Percentiles rank a stretch among this genome's conserved stretches.
Evolutionary conservation across 495 filamentous ascomycete species (phyloP).

Genomic region (Geoglossum glabrum): DNA sequence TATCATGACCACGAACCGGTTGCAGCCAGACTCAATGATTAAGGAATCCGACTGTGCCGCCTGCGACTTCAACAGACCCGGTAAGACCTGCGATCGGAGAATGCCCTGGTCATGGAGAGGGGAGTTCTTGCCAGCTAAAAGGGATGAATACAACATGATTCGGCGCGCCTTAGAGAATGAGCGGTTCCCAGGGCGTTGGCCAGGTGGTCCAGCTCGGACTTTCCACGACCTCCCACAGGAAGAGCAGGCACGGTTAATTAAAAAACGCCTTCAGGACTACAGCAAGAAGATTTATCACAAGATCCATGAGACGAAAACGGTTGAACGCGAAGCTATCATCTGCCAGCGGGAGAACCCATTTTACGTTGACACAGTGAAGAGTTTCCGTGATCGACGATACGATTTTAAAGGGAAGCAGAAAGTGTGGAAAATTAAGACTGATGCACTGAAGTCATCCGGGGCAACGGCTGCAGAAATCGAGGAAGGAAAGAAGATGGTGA

Average conservation of each 20-base stretch:
- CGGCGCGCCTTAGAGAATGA: conserved; percentile 83
- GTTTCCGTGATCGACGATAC: conserved; percentile 89
- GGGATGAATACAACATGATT: conserved; percentile 99
- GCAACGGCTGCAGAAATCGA: conserved; percentile 63
- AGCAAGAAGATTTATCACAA: conserved; percentile 99
- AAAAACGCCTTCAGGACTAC: conserved; percentile 80
- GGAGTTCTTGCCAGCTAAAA: conserved; percentile 87
- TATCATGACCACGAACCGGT: conserved; percentile 98
- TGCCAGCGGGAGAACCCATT: conserved; percentile 98
- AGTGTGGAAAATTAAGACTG: conserved; percentile 93
- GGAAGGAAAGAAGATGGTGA: conserved; percentile 93
- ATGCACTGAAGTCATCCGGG: conserved; percentile 61
- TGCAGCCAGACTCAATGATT: conserved; percentile 97
- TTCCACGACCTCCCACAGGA: conserved; percentile 69
- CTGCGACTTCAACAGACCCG: conserved; percentile 94
- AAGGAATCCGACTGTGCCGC: conserved; percentile 88
- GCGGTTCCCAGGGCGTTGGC: conserved; percentile 55
- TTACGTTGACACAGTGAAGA: conserved; percentile 88
- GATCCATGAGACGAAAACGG: conserved; percentile 86
- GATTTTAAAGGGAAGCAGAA: conserved; percentile 98
- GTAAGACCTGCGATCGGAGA: conserved; percentile 89
- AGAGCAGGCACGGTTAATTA: conserved; percentile 62
- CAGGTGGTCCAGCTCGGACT: conserved; percentile 45
- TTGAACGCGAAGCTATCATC: conserved; percentile 90
- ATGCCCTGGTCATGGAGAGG: conserved; percentile 97